phyloP scores from a whole-genome alignment of 768 basidiomycete genomes.

The Mycena chlorophos region DNA sequence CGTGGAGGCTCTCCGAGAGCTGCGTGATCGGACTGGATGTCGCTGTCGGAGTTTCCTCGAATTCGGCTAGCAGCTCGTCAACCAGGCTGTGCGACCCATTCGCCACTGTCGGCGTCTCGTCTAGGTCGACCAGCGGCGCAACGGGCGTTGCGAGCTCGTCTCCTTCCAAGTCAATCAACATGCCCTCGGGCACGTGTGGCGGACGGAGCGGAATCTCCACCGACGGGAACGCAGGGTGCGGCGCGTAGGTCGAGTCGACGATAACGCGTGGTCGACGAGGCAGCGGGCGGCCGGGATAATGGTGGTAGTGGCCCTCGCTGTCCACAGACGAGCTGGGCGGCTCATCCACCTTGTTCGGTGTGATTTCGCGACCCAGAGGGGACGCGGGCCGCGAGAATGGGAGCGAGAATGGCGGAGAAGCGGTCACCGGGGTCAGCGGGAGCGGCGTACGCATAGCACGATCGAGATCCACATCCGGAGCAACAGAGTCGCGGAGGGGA shows the following conservation, averaged over 20 bases:
- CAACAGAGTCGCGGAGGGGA: conserved; percentile 31
- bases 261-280: conserved; percentile 40
- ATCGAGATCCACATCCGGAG: conserved; percentile 30
- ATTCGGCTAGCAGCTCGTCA: not conserved
- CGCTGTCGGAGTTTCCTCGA: not conserved
- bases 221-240: conserved; percentile 26
- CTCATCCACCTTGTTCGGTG: not conserved
- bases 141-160: not conserved
- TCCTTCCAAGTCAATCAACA: conserved; percentile 59
- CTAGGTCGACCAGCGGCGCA: not conserved
- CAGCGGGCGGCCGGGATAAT: conserved; percentile 60
- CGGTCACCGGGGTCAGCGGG: conserved; percentile 36
- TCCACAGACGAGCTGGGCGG: conserved; percentile 1
- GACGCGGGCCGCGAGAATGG: not conserved
- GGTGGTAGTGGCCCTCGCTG: conserved; percentile 34
- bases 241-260: conserved; percentile 39
- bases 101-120: conserved; percentile 1
- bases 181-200: conserved; percentile 45
- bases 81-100: not conserved
- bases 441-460: conserved; percentile 39
- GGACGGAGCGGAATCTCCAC: conserved; percentile 16
- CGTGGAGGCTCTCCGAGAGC: not conserved
- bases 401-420: conserved; percentile 15
- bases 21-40: not conserved
- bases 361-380: not conserved